These are phyloP conservation scores for Pistacia integerrima DNA, from an alignment of 345 rosid species.

Conservation along the genomic window DNA sequence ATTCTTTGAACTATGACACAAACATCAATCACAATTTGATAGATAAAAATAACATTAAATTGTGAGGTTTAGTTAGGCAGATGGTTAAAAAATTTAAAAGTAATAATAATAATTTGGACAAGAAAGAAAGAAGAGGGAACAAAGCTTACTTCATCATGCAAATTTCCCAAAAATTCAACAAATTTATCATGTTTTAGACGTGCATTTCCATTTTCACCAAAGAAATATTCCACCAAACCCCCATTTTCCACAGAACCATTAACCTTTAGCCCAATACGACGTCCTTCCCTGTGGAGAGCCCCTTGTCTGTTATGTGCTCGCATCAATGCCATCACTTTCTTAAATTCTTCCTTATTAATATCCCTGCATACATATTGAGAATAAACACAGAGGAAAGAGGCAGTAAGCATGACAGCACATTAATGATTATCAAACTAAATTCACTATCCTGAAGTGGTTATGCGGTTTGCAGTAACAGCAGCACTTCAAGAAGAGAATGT, in stretches of 20 bases:
- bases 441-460: not conserved
- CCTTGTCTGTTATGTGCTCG: conserved; percentile 88
- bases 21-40: not conserved
- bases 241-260: conserved; percentile 73
- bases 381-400: conserved; percentile 20
- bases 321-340: conserved; percentile 92
- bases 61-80: too few species aligned
- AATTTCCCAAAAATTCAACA: conserved; percentile 67
- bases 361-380: conserved; percentile 46
- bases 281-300: conserved; percentile 64
- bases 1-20: not conserved
- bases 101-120: too few species aligned
- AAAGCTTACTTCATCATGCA: conserved; percentile 69
- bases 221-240: conserved; percentile 83
- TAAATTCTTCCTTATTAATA: conserved; percentile 82
- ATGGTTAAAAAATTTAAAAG: too few species aligned
- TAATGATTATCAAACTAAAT: not conserved
- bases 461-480: not conserved
- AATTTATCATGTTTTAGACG: conserved; percentile 74
- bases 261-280: conserved; percentile 63
- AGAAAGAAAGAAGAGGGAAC: not conserved
- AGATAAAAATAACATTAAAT: not conserved
- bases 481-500: not conserved
- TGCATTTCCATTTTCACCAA: conserved; percentile 74
- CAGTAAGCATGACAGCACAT: conserved; percentile 9